Evolutionary conservation across 1,284 basidiomycete genomes (phyloP), one percentile per base, ranked within the genome.

Genomic region (Ustilago loliicola): DNA sequence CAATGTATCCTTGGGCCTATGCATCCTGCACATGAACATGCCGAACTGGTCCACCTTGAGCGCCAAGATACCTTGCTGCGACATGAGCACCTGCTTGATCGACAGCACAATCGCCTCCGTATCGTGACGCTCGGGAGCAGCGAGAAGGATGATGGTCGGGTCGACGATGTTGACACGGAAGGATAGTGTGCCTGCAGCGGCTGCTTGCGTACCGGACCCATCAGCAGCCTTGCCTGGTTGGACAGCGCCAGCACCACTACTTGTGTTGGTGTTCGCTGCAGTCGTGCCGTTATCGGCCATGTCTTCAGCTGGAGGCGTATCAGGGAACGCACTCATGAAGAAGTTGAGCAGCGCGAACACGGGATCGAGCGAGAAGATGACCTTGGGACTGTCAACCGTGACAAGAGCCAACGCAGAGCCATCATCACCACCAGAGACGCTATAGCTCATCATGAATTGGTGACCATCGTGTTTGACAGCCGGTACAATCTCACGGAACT

Each of bases 401-500:
- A 97, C 88, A 69, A 99, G 90, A 3, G 92, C 93, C 45, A 95
- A 88, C 7, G 93, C 89, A 36, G 91, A 89, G 25, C 88, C 86
- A 57, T 91, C 89, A 3, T 80, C 72, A 2, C 91, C 90, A 27
- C 87, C 86, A 8, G 94, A 90, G 79, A 90, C 90, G 3, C 94
- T 93, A 86, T 94, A 98, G 65, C 96, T 90, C 52, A 98, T 87
- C 93, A 98, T 98, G 84, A 99, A 93, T 74, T 96, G 97, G 80
- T 98, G 95, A 32, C 95, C 91, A 75, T 93, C 91, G 83, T 98
- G 94, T 72, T 92, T 90, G 32, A 94, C 93, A 15, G 94, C 92
- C 1, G 97, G 97, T 70, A 99, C 93, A 68, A 99, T 96, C 85
- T 99, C 96, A 54, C 96, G 90, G 88, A 96, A 98, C 82, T 91